Evolutionary conservation across 495 filamentous ascomycete species (phyloP).

Genomic region (Friedmanniomyces endolithicus): DNA sequence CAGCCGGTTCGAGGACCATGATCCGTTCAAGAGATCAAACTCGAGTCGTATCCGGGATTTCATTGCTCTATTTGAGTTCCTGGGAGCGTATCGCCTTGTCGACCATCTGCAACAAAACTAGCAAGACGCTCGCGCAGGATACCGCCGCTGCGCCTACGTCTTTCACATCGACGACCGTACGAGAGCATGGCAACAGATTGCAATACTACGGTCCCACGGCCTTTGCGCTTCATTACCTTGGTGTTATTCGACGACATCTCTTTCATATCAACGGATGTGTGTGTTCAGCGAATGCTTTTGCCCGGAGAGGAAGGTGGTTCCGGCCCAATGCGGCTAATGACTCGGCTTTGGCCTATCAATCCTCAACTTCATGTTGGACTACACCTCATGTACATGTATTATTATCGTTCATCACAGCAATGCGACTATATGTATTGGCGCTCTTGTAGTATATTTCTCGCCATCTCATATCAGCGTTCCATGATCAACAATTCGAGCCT

Average conservation of each 20-base stretch:
- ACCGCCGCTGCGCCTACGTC: not conserved
- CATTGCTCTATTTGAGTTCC: constrained; percentile 16
- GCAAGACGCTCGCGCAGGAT: not conserved
- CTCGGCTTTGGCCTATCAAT: not conserved
- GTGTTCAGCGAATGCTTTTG: not conserved
- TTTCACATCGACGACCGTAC: not conserved
- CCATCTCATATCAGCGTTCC: not conserved
- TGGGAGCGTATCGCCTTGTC: constrained; percentile 15
- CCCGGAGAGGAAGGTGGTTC: not conserved
- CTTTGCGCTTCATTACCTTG: not conserved
- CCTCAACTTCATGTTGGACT: too few relatives aligned
- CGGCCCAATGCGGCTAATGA: not conserved
- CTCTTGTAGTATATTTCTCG: not conserved
- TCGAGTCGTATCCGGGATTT: not conserved
- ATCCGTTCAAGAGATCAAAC: not conserved
- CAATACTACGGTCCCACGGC: not conserved
- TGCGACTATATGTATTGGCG: too few relatives aligned
- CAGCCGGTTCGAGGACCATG: constrained; percentile 1
- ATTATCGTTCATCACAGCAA: too few relatives aligned
- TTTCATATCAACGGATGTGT: not conserved
- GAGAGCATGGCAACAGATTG: not conserved
- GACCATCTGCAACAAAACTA: constrained; percentile 6
- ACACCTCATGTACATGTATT: too few relatives aligned
- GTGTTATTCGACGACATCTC: not conserved
- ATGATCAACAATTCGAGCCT: too few relatives aligned